Percentiles rank a stretch among this genome's conserved stretches.
phyloP scores from a whole-genome alignment of 2,329 filamentous ascomycete species.

The Pyrenochaeta sp. region DNA sequence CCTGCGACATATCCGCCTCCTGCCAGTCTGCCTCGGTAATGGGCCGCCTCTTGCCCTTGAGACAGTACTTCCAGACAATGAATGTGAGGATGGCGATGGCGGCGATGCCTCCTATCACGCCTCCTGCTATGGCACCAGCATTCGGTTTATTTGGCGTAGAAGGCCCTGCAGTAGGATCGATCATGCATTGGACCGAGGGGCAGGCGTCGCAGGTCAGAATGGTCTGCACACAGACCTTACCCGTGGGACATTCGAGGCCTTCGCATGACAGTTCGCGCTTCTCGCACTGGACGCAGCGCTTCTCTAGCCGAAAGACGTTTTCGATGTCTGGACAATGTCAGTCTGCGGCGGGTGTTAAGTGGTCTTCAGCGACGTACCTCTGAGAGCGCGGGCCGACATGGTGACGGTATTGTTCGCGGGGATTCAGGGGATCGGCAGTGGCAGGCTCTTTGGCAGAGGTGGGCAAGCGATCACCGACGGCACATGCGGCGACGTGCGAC shows the following conservation, averaged over 20 bases:
- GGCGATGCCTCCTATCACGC: conserved; percentile 85
- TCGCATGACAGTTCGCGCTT: conserved; percentile 62
- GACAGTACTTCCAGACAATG: conserved; percentile 85
- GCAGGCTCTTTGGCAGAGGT: conserved; percentile 11
- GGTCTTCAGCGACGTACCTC: conserved; percentile 13
- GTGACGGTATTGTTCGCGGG: conserved; percentile 9
- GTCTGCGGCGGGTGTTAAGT: neutral
- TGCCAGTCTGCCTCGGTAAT: conserved; percentile 65
- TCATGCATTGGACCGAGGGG: conserved; percentile 64
- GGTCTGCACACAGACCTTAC: conserved; percentile 67
- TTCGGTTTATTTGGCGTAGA: conserved; percentile 61
- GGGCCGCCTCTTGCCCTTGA: conserved; percentile 79
- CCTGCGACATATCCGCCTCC: conserved; percentile 61
- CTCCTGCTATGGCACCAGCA: conserved; percentile 86
- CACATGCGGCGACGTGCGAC: conserved; percentile 13
- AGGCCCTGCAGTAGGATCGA: conserved; percentile 44
- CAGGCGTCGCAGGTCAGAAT: conserved; percentile 68
- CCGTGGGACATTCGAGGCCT: conserved; percentile 57
- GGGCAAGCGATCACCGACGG: conserved; percentile 17
- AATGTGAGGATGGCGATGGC: conserved; percentile 78
- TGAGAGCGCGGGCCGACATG: conserved; percentile 29
- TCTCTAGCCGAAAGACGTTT: conserved; percentile 58
- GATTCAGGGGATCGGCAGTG: conserved; percentile 23
- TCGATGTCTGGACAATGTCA: conserved; percentile 44
- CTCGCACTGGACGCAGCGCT: conserved; percentile 68